Conservation (phyloP, 441 rosid species). For the Mallotus repandus region DNA sequence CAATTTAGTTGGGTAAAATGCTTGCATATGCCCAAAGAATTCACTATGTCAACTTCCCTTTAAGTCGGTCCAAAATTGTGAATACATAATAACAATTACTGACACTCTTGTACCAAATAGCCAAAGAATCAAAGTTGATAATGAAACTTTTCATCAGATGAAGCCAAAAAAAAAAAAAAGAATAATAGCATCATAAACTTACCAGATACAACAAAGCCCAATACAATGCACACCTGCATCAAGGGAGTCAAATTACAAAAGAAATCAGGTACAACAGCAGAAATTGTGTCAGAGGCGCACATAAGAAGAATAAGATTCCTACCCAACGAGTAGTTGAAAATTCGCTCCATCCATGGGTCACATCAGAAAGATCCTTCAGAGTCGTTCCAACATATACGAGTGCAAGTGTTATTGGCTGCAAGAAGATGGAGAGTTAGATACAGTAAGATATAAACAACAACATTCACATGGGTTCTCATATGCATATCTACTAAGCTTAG, state of each 20-base stretch:
- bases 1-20: not conserved
- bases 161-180: not conserved
- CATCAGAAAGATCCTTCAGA: conserved; percentile 92
- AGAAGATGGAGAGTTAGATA: conserved; percentile 19
- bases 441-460: not conserved
- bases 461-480: not conserved
- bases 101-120: not conserved
- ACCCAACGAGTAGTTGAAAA: conserved; percentile 88
- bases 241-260: conserved; percentile 20
- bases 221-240: conserved; percentile 62
- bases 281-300: not conserved
- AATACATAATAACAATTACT: not conserved
- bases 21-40: not conserved
- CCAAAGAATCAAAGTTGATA: not conserved
- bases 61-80: not conserved
- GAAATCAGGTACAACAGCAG: not conserved
- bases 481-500: not conserved
- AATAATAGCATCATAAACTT: conserved; percentile 24
- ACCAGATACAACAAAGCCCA: conserved; percentile 79
- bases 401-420: conserved; percentile 94
- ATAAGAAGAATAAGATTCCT: conserved; percentile 20
- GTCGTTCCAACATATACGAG: conserved; percentile 92
- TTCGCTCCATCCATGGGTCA: conserved; percentile 86
- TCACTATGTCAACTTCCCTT: not conserved
- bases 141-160: not conserved